phyloP scores from a whole-genome alignment of 345 rosid species.

The Erodium maritimum region DNA sequence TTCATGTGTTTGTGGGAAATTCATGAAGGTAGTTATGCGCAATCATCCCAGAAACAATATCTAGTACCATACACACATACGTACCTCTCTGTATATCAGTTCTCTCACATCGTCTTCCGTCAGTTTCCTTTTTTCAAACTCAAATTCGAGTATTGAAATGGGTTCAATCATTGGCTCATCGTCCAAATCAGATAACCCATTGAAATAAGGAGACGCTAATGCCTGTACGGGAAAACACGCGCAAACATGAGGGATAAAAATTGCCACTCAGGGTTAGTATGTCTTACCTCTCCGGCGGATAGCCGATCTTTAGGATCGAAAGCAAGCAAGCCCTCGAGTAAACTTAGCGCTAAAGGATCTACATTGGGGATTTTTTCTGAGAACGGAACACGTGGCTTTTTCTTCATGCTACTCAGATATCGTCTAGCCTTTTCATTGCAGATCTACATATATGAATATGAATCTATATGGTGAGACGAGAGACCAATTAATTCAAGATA shows the following conservation, averaged over 20 bases:
- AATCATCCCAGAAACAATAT: neutral
- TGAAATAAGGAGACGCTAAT: constrained; percentile 80
- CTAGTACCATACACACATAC: neutral
- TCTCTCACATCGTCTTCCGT: constrained; percentile 76
- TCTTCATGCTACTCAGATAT: constrained; percentile 68
- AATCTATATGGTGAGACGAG: neutral
- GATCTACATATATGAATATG: constrained; percentile 37
- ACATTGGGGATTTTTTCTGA: constrained; percentile 45
- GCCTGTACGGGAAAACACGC: constrained; percentile 35
- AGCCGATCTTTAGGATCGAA: constrained; percentile 94
- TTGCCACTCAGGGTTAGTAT: neutral
- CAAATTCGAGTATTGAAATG: constrained; percentile 83
- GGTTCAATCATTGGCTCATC: constrained; percentile 68
- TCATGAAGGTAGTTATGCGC: too few relatives aligned
- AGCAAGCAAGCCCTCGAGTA: constrained; percentile 78
- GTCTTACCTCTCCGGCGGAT: constrained; percentile 76
- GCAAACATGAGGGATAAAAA: constrained; percentile 2
- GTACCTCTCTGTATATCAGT: constrained; percentile 89
- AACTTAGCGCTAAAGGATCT: constrained; percentile 62
- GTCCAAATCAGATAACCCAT: constrained; percentile 58
- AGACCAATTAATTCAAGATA: too few relatives aligned
- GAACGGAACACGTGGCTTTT: constrained; percentile 54
- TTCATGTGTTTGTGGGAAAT: too few relatives aligned
- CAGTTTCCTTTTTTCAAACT: constrained; percentile 77
- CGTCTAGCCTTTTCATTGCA: constrained; percentile 92